Evolutionary conservation across 345 rosid species (phyloP).

Genomic region (Rhodamnia rubescens): DNA sequence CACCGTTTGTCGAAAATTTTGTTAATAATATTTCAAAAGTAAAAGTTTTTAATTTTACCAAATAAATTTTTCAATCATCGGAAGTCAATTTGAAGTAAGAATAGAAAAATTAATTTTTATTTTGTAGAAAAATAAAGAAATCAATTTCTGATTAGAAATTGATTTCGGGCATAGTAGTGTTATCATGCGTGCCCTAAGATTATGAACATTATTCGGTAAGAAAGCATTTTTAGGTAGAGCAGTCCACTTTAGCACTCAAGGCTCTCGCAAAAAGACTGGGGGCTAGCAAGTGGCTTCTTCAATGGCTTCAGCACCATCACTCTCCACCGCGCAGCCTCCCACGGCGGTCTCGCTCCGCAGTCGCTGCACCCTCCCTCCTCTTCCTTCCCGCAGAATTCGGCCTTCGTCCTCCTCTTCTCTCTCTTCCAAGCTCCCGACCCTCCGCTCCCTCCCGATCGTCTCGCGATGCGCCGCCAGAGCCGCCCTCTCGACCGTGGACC

Average conservation of each 20-base stretch:
- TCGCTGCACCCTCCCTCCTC: not conserved
- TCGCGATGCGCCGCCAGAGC: not conserved
- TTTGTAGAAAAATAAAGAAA: too few relatives aligned
- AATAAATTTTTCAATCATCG: too few relatives aligned
- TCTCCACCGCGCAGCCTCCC: not conserved
- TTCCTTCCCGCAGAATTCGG: not conserved
- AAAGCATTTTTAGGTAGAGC: not conserved
- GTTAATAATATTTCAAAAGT: too few relatives aligned
- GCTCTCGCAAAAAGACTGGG: not conserved
- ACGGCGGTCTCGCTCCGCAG: not conserved
- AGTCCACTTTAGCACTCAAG: not conserved
- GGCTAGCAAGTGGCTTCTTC: not conserved
- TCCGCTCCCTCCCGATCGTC: not conserved
- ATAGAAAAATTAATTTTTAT: too few relatives aligned
- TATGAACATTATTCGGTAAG: too few relatives aligned
- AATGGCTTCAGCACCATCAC: not conserved
- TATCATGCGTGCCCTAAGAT: too few relatives aligned
- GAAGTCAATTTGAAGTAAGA: too few relatives aligned
- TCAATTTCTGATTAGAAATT: too few relatives aligned
- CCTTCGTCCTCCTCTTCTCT: not conserved
- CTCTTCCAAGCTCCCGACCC: not conserved
- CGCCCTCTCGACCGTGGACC: constrained; percentile 14
- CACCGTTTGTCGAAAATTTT: too few relatives aligned
- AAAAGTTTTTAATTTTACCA: too few relatives aligned
- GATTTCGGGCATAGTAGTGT: too few relatives aligned